Evolutionary conservation across 164 flowering plant species (phyloP), one percentile per base, ranked within the genome.

Genomic region (Chloranthus sessilifolius): DNA sequence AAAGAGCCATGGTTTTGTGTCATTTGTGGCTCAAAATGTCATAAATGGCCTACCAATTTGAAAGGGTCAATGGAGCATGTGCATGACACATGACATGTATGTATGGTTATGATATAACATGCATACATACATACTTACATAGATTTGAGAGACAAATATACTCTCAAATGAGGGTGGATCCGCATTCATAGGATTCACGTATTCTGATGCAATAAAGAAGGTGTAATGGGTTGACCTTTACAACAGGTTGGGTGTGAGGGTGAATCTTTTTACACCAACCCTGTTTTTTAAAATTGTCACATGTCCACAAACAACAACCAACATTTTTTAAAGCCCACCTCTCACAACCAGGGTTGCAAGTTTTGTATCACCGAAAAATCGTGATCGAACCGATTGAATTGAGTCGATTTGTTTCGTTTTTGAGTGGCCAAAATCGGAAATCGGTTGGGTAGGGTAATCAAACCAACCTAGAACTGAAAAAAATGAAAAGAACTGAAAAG

Each of bases 61-160:
- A n/a, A n/a, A n/a, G n/a, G n/a, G n/a, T n/a, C n/a, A n/a, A n/a
- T n/a, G n/a, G n/a, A n/a, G n/a, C n/a, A n/a, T n/a, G n/a, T 10
- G 3, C 27, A 16, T 20, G 42, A 17, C 20, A 3, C 27, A 31
- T 42, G 48, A 27, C 36, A 52, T 52, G 47, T 11, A 44, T 60
- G 14, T 25, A 53, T 27, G 17, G 20, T 47, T 20, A 6, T 14
- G 35, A 14, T 48, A 26, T 20, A 35, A 54, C 50, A 34, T 36
- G 64, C 27, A 53, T 31, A 65, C 76, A 75, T 74, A 75, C 76
- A 75, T 75, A 10, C 80, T 75, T 70, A n/a, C n/a, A n/a, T n/a
- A n/a, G n/a, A n/a, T n/a, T n/a, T n/a, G n/a, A n/a, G n/a, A n/a
- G n/a, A n/a, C n/a, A n/a, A n/a, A n/a, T n/a, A n/a, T n/a, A 66